Percentiles rank a stretch among this genome's conserved stretches.
These are phyloP conservation scores for Chrysanthemum makinoi DNA, from an alignment of 129 eudicot genomes.

Conservation along the genomic window DNA sequence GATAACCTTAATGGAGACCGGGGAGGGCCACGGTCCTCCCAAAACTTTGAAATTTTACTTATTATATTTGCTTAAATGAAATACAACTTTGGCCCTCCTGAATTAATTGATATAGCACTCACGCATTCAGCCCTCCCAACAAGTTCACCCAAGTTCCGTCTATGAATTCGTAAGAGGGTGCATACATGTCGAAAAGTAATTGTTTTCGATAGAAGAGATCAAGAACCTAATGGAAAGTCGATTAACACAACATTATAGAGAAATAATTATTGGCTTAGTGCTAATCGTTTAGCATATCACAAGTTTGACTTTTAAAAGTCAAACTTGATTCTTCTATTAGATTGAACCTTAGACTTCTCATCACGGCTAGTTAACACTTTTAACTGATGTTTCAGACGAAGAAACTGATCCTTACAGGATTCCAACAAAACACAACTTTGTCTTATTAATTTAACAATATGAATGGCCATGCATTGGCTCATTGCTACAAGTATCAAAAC, in stretches of 20 bases:
- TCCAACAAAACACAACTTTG: slow-evolving; percentile 86
- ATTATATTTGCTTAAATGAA: too few relatives aligned
- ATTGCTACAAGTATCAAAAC: too few relatives aligned
- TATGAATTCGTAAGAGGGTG: slow-evolving; percentile 11
- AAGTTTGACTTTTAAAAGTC: background rate
- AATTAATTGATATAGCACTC: too few relatives aligned
- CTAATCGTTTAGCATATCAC: slow-evolving; percentile 23
- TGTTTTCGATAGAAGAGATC: background rate
- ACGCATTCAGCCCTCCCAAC: too few relatives aligned
- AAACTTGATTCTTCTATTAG: background rate
- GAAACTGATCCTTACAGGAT: slow-evolving; percentile 63
- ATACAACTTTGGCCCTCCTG: too few relatives aligned
- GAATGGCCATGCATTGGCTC: slow-evolving; percentile 96
- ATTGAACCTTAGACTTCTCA: background rate
- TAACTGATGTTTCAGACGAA: slow-evolving; percentile 63
- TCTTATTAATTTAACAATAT: too few relatives aligned
- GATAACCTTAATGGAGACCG: too few relatives aligned
- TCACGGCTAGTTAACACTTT: slow-evolving; percentile 8
- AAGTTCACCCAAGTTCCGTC: too few relatives aligned
- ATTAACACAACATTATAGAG: slow-evolving; percentile 5
- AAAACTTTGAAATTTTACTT: too few relatives aligned
- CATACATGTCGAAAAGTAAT: background rate
- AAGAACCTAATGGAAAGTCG: slow-evolving; percentile 15
- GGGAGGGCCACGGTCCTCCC: too few relatives aligned
- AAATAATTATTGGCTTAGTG: slow-evolving; percentile 54